A percentile compares a stretch with the other conserved stretches of the same genome.
phyloP scores from a whole-genome alignment of 2,329 filamentous ascomycete genomes.

The Botrytis pseudocinerea region DNA sequence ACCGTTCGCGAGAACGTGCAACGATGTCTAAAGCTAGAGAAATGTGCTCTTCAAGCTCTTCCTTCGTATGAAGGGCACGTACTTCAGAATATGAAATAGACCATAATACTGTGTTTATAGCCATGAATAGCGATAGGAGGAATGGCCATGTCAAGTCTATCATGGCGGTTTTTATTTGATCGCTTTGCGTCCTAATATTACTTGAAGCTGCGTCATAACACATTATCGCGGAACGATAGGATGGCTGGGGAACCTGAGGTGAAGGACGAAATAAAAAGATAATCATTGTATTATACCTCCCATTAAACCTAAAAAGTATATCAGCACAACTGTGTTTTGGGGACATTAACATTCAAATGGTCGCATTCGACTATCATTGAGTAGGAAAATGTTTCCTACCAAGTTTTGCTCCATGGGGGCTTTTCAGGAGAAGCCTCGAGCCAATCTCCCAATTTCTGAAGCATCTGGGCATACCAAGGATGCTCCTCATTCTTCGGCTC shows the following conservation, averaged over 20 bases:
- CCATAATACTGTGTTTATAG: conserved; percentile 90
- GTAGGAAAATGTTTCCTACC: conserved; percentile 52
- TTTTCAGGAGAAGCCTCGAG: conserved; percentile 72
- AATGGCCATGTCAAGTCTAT: conserved; percentile 95
- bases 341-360: neutral
- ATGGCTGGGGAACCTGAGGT: conserved; percentile 86
- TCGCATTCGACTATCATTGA: conserved; percentile 10
- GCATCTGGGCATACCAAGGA: conserved; percentile 84
- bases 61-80: conserved; percentile 67
- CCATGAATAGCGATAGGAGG: conserved; percentile 84
- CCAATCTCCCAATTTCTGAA: conserved; percentile 78
- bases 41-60: conserved; percentile 75
- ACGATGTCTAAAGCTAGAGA: conserved; percentile 76
- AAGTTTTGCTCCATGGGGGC: conserved; percentile 71
- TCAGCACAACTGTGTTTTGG: conserved; percentile 27
- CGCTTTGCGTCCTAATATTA: conserved; percentile 78
- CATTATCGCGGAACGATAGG: conserved; percentile 70
- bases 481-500: conserved; percentile 78
- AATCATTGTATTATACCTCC: conserved; percentile 81
- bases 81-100: conserved; percentile 84
- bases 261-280: conserved; percentile 87
- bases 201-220: conserved; percentile 82
- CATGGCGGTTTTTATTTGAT: conserved; percentile 73
- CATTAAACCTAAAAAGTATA: conserved; percentile 54
- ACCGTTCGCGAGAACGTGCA: conserved; percentile 76